Conservation (phyloP, 2,329 filamentous ascomycete genomes). For the Sporothrix curviconia region DNA sequence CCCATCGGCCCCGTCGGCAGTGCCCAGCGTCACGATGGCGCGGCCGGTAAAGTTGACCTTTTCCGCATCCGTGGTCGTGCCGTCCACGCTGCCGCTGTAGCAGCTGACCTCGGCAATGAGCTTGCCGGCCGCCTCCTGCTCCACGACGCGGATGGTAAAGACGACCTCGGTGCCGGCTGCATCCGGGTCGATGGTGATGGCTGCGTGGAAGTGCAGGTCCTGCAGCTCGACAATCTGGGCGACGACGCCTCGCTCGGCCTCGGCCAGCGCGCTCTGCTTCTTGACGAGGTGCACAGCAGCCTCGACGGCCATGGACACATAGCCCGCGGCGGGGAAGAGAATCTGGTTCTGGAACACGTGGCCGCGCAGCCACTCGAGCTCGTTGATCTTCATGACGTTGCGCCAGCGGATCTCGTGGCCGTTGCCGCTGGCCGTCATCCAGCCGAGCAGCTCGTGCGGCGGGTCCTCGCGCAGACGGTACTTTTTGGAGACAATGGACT, state of each 20-base stretch:
- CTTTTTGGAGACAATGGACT: conserved; percentile 21
- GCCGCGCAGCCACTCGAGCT: conserved; percentile 42
- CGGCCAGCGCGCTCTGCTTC: not conserved
- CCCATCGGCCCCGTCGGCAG: not conserved
- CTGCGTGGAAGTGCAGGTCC: conserved; percentile 13
- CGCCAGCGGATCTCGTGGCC: conserved; percentile 34
- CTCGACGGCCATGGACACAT: conserved; percentile 35
- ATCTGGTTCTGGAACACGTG: conserved; percentile 42
- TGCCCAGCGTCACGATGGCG: conserved; percentile 7
- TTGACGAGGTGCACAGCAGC: conserved; percentile 24
- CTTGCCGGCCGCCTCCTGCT: not conserved
- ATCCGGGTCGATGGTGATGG: conserved; percentile 16
- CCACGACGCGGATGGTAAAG: conserved; percentile 10
- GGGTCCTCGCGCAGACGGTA: conserved; percentile 27
- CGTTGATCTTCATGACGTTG: conserved; percentile 30
- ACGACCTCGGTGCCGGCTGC: conserved; percentile 16
- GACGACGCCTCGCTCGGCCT: not conserved
- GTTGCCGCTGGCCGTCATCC: conserved; percentile 28
- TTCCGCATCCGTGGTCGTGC: conserved; percentile 9
- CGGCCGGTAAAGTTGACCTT: conserved; percentile 15
- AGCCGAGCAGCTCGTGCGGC: conserved; percentile 29
- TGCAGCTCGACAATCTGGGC: conserved; percentile 15
- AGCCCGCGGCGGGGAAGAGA: conserved; percentile 40
- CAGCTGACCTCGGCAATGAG: conserved; percentile 11
- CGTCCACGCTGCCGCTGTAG: conserved; percentile 17